These are phyloP conservation scores for Bruguiera gymnorhiza DNA, from an alignment of 345 rosid genomes.

Conservation along the genomic window DNA sequence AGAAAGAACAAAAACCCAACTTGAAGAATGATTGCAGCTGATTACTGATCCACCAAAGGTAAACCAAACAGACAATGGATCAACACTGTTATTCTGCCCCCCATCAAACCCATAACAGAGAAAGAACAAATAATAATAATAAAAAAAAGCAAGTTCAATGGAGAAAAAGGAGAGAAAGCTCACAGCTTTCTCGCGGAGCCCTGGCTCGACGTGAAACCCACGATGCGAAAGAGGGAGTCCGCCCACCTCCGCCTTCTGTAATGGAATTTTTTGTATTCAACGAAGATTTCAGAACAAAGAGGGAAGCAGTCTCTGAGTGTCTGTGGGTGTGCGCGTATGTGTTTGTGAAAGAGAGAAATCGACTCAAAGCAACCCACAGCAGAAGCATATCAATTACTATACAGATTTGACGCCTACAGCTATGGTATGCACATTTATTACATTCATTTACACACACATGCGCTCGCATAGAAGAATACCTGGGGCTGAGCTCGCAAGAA, in stretches of 20 bases:
- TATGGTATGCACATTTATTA: too few species aligned
- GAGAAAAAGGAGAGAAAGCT: constrained; percentile 19
- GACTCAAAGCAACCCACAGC: not conserved
- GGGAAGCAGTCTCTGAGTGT: too few species aligned
- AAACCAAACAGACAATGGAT: too few species aligned
- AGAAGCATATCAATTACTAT: not conserved
- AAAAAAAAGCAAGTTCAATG: not conserved
- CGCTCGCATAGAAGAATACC: constrained; percentile 29
- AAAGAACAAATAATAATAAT: too few species aligned
- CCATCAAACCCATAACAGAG: too few species aligned
- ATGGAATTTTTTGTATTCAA: not conserved
- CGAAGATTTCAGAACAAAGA: not conserved
- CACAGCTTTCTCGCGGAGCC: constrained; percentile 93
- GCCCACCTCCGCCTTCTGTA: constrained; percentile 39
- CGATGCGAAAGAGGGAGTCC: constrained; percentile 48
- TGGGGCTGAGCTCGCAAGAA: constrained; percentile 56
- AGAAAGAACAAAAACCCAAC: too few species aligned
- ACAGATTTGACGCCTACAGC: too few species aligned
- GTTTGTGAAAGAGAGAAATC: not conserved
- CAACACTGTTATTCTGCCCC: too few species aligned
- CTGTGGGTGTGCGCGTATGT: too few species aligned
- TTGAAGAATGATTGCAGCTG: too few species aligned
- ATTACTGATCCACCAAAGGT: too few species aligned
- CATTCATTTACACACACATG: too few species aligned
- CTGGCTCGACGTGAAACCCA: constrained; percentile 72